These are phyloP conservation scores for Polychytrium aggregatum DNA, from an alignment of 192 early-diverging fungal genomes.

Conservation along the genomic window DNA sequence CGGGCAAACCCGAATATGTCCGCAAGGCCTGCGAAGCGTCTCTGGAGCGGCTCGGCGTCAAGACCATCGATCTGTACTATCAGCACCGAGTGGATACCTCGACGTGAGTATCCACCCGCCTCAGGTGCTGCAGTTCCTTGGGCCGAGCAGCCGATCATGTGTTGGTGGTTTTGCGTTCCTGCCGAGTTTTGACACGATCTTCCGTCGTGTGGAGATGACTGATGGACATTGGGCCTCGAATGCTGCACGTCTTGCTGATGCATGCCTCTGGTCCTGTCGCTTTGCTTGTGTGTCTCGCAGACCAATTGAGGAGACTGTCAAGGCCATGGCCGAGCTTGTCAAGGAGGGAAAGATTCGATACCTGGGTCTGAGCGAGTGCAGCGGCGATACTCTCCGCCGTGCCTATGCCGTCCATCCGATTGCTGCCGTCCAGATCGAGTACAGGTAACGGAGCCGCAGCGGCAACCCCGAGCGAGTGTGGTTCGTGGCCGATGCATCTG, in stretches of 20 bases:
- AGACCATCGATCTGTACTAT: conserved; percentile 55
- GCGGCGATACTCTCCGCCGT: conserved; percentile 44
- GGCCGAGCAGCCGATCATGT: no score
- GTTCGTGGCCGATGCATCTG: not conserved
- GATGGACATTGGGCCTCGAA: no score
- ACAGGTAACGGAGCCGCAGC: not conserved
- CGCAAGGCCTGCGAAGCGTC: conserved; percentile 23
- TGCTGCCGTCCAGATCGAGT: conserved; percentile 32
- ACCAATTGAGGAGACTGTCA: conserved; percentile 52
- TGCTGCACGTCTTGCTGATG: no score
- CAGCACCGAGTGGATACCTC: conserved; percentile 45
- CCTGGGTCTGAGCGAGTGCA: conserved; percentile 53
- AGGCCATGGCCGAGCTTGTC: conserved; percentile 50
- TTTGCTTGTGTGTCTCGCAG: conserved; percentile 2
- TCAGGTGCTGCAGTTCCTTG: no score
- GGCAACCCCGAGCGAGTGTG: not conserved
- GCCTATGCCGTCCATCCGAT: conserved; percentile 61
- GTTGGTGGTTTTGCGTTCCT: no score
- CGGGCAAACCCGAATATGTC: conserved; percentile 37
- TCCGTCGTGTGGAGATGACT: no score
- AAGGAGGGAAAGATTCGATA: no score
- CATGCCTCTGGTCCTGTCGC: not conserved
- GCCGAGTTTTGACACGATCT: no score
- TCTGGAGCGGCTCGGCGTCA: conserved; percentile 39
- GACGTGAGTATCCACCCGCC: conserved; percentile 22